A percentile compares a stretch with the other conserved stretches of the same genome.
These are phyloP conservation scores for Dianthus caryophyllus DNA, from an alignment of 148 eudicot species.

Conservation along the genomic window DNA sequence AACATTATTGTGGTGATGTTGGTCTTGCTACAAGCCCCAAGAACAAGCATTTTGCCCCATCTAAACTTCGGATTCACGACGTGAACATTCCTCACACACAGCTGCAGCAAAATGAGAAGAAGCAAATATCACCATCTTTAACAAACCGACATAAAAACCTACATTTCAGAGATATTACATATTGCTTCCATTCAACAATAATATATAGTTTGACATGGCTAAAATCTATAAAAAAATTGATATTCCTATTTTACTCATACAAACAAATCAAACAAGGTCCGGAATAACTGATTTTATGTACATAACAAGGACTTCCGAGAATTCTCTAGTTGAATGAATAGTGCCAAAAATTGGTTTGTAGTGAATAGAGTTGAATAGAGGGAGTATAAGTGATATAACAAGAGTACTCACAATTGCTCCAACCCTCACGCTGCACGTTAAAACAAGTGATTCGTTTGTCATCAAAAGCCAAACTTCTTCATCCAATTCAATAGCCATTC, in stretches of 20 bases:
- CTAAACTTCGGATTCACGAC: constrained; percentile 61
- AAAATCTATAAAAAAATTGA: too few relatives aligned
- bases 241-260: too few relatives aligned
- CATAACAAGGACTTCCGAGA: too few relatives aligned
- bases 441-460: constrained; percentile 48
- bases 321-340: too few relatives aligned
- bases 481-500: constrained; percentile 79
- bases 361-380: too few relatives aligned
- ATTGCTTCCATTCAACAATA: too few relatives aligned
- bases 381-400: background rate
- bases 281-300: too few relatives aligned
- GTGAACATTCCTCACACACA: constrained; percentile 65
- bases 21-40: constrained; percentile 81
- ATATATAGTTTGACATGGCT: too few relatives aligned
- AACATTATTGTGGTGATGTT: constrained; percentile 53
- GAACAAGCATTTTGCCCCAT: constrained; percentile 68
- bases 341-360: too few relatives aligned
- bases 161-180: too few relatives aligned
- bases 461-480: constrained; percentile 63
- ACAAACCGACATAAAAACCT: background rate
- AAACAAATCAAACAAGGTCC: too few relatives aligned
- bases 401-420: constrained; percentile 70
- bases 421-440: constrained; percentile 64
- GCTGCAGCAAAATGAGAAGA: constrained; percentile 31
- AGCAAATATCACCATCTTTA: background rate